Evolutionary conservation across 352 stramenopile genomes (phyloP), one percentile per base, ranked within the genome.

Genomic region (Blastocystis sp.): DNA sequence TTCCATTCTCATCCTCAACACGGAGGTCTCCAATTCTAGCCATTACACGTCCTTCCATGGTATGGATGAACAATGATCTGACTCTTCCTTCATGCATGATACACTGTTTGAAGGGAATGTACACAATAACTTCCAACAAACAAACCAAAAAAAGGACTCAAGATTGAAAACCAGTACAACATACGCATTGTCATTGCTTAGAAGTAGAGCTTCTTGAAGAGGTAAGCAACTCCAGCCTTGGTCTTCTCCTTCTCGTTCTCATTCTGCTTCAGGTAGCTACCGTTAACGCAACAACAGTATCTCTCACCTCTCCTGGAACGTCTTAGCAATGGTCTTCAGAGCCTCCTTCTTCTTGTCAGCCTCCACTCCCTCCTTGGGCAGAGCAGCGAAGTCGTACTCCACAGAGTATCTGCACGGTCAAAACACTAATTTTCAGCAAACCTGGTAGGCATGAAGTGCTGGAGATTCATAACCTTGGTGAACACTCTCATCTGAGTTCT

Each of bases 401-500:
- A 76, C 73, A 42, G 65, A 56, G 48, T 84, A 76, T 84, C 77
- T 86, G 34, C 9, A 84, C 29, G 0, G 40, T 76, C 7, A 84
- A 49, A 1, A 84, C 4, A 81, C n/a, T 42, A 21, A 36, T 44
- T 9, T 11, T 75, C 11, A 32, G 9, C 42, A 57, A 57, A 86
- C 53, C 81, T 48, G 14, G 81, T 87, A 59, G 81, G 81, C 81
- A 87, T 87, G 69, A 87, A 63, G 81, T 87, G 81, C 53, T 71
- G 54, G 75, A 86, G 65, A 54, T 87, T 87, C 6, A 87, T 78
- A 9, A 67, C 49, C 75, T 87, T 87, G 63, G 65, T 87, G 73
- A 87, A 87, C n/a, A 73, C 48, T 34, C 87, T 63, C 67, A 76
- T 85, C 7, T 76, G 38, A 63, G 75, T 78, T 27, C 34, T 85